These are phyloP conservation scores for Neolecta irregularis DNA, from an alignment of 1,139 yeast species.

Conservation along the genomic window DNA sequence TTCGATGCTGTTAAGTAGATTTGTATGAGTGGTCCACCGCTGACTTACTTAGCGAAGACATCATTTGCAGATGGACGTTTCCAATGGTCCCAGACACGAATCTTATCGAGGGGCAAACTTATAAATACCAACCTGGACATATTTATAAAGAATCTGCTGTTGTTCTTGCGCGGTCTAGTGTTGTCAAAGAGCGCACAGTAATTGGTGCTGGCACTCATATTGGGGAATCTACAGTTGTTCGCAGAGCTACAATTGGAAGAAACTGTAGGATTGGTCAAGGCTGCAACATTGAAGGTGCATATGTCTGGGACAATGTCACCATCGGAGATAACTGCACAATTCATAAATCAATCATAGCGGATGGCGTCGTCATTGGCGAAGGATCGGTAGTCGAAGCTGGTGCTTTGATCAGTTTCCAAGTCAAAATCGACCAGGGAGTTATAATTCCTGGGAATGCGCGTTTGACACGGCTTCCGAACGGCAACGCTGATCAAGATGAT, in stretches of 20 bases:
- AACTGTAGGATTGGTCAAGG: slow-evolving; percentile 71
- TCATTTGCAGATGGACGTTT: slow-evolving; percentile 79
- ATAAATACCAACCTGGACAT: slow-evolving; percentile 66
- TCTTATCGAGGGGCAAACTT: slow-evolving; percentile 52
- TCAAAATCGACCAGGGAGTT: slow-evolving; percentile 37
- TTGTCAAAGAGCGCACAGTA: slow-evolving; percentile 58
- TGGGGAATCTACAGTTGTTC: slow-evolving; percentile 40
- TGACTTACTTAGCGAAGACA: slow-evolving; percentile 38
- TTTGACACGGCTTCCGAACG: slow-evolving; percentile 16
- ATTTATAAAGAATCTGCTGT: slow-evolving; percentile 70
- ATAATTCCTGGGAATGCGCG: slow-evolving; percentile 18
- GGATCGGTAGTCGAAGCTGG: slow-evolving; percentile 45
- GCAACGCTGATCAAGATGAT: too few species aligned
- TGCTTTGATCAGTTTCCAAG: slow-evolving; percentile 65
- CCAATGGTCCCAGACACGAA: slow-evolving; percentile 85
- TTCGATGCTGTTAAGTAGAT: slow-evolving; percentile 58
- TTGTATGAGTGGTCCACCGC: not conserved
- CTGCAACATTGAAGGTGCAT: slow-evolving; percentile 54
- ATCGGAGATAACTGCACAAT: slow-evolving; percentile 52
- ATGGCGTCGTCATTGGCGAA: slow-evolving; percentile 38
- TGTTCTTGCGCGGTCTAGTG: slow-evolving; percentile 83
- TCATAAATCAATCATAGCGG: slow-evolving; percentile 53
- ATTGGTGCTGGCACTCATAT: slow-evolving; percentile 40
- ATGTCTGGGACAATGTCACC: slow-evolving; percentile 68
- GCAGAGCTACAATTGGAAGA: slow-evolving; percentile 67